Evolutionary conservation across 768 basidiomycete genomes (phyloP).

Genomic region (Naganishia kalamii): DNA sequence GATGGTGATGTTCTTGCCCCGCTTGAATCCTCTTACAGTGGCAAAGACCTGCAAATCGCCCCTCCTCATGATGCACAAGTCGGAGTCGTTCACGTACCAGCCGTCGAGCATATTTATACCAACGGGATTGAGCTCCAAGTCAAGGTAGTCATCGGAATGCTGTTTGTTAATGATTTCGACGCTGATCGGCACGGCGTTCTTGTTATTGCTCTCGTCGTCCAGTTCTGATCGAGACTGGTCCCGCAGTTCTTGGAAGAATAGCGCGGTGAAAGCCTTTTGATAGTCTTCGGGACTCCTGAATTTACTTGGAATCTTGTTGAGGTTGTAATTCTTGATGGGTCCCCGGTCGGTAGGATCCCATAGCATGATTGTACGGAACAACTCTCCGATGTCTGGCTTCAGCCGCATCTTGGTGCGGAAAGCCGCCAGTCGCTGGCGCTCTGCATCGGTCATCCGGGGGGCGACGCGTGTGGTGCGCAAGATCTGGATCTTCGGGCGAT

Average conservation of each 20-base stretch:
- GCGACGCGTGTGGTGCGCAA: neutral
- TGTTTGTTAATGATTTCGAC: slow-evolving; percentile 64
- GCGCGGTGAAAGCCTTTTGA: slow-evolving; percentile 68
- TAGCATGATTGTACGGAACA: slow-evolving; percentile 70
- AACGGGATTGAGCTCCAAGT: slow-evolving; percentile 63
- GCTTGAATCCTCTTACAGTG: slow-evolving; percentile 58
- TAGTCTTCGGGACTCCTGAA: slow-evolving; percentile 67
- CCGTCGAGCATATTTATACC: slow-evolving; percentile 57
- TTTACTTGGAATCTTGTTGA: slow-evolving; percentile 55
- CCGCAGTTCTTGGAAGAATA: slow-evolving; percentile 86
- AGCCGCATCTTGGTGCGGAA: slow-evolving; percentile 62
- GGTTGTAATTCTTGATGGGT: slow-evolving; percentile 26
- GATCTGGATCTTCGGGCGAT: slow-evolving; percentile 13
- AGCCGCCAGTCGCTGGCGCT: slow-evolving; percentile 55
- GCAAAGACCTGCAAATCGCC: slow-evolving; percentile 58
- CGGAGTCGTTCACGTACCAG: slow-evolving; percentile 72
- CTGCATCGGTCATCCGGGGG: slow-evolving; percentile 22
- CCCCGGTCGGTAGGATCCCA: slow-evolving; percentile 61
- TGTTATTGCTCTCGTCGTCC: slow-evolving; percentile 50
- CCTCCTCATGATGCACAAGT: slow-evolving; percentile 70
- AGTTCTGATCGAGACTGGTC: slow-evolving; percentile 73
- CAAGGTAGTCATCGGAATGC: slow-evolving; percentile 73
- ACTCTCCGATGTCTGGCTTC: slow-evolving; percentile 70
- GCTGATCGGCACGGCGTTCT: slow-evolving; percentile 50
- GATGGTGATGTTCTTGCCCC: slow-evolving; percentile 53